Base-by-base conservation (phyloP, 2,329 filamentous ascomycete genomes). In the Rhynchosporium graminicola region DNA sequence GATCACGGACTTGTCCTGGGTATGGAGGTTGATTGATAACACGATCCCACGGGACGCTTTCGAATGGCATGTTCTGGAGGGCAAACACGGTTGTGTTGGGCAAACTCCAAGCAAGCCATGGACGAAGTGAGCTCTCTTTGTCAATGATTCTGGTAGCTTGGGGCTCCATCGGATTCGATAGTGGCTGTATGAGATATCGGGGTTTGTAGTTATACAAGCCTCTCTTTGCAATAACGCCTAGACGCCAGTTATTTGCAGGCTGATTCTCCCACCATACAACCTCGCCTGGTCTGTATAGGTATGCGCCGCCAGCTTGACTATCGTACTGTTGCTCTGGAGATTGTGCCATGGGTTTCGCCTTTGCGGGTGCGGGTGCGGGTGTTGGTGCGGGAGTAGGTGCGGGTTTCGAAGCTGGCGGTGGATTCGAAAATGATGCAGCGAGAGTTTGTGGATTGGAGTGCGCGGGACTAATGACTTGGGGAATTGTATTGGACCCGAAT, bases 81-180 rank as follows among this genome's bases (percentile, higher is more conserved):
- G 68, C 73, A 13, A 71, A 66, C 60, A 79, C 77, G 2, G 81
- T 83, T 60, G 79, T 81, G n/a, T 68, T 70, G 0, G 83, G 83
- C 12, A 82, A 79, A 57, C 79, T 83, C 83, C 82, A 85, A 0
- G 83, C 82, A 33, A 85, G 76, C 82, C 82, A 86, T 0, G 83
- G 83, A 43, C 83, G 78, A 43, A 85, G 74, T 12, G 76, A 71
- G 4, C 72, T 69, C 59, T 82, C 76, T 10, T 77, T 70, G 1
- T 76, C 75, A 28, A 82, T 78, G 10, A 79, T 74, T 50, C 80
- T 76, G 4, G 75, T 69, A 31, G 73, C 68, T 10, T 76, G 75
- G 28, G 77, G 69, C 8, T 74, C 68, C 48, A 72, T 72, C 8
- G 80, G 80, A 71, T 77, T 80, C 51, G 76, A 84, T 9, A 80